A percentile compares a stretch with the other conserved stretches of the same genome.
Evolutionary conservation across 768 basidiomycete genomes (phyloP).

Genomic region (Flagelloscypha sp.): DNA sequence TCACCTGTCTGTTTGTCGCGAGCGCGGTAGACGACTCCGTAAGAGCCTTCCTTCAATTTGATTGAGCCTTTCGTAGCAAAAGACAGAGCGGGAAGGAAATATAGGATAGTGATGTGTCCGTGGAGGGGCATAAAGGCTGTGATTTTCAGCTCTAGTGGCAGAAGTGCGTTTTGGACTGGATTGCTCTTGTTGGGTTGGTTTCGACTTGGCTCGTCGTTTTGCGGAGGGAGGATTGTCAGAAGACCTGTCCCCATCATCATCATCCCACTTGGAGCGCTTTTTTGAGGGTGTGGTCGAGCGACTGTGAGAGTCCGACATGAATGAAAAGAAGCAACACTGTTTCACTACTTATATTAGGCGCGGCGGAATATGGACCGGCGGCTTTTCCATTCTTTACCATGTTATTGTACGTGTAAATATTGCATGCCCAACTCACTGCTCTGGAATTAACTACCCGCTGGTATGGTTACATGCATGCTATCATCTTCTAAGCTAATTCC

Average conservation of each 20-base stretch:
- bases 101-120: slow-evolving; percentile 74
- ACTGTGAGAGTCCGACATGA: slow-evolving; percentile 15
- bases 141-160: slow-evolving; percentile 17
- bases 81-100: slow-evolving; percentile 84
- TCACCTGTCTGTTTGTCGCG: slow-evolving; percentile 90
- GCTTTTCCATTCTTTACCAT: too few relatives aligned
- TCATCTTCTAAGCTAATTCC: too few relatives aligned
- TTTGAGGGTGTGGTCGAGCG: slow-evolving; percentile 47
- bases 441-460: too few relatives aligned
- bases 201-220: slow-evolving; percentile 50
- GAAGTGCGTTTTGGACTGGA: slow-evolving; percentile 12
- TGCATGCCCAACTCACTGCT: too few relatives aligned
- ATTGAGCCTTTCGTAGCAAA: slow-evolving; percentile 88
- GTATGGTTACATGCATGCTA: too few relatives aligned
- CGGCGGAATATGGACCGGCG: too few relatives aligned
- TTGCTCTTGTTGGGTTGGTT: slow-evolving; percentile 18
- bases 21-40: slow-evolving; percentile 96
- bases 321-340: neutral
- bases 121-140: slow-evolving; percentile 70
- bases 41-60: slow-evolving; percentile 98
- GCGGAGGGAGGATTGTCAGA: slow-evolving; percentile 26
- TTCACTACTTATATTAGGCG: neutral
- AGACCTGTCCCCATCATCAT: slow-evolving; percentile 36
- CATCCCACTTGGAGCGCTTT: slow-evolving; percentile 74
- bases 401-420: too few relatives aligned